Percentiles rank a stretch among this genome's conserved stretches.
These are phyloP conservation scores for Eucalyptus cloeziana DNA, from an alignment of 345 rosid genomes.

Conservation along the genomic window DNA sequence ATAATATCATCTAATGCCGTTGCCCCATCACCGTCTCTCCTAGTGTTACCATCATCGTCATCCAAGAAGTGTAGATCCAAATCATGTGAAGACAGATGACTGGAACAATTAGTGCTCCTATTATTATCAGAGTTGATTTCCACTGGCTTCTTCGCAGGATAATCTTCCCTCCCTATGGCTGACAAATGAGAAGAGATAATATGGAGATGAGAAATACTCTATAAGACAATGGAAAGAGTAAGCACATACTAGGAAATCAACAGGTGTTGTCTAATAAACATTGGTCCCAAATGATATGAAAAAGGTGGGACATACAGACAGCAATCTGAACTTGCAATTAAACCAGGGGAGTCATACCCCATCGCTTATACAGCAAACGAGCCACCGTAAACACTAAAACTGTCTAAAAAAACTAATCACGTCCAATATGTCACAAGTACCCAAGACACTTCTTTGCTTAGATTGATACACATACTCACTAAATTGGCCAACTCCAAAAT, in stretches of 20 bases:
- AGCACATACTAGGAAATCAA: neutral
- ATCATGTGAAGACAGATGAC: neutral
- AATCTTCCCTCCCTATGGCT: neutral
- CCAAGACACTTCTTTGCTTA: neutral
- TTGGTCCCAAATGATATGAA: neutral
- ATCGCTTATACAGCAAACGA: neutral
- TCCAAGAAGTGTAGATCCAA: neutral
- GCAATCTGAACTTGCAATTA: neutral
- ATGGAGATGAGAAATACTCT: neutral
- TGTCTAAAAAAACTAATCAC: neutral
- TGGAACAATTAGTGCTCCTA: neutral
- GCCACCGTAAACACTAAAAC: neutral
- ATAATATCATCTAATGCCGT: slow-evolving; percentile 1
- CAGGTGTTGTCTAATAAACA: neutral
- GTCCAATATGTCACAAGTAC: neutral
- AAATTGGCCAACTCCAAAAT: neutral
- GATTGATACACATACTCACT: neutral
- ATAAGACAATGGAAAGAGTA: neutral
- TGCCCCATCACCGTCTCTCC: neutral
- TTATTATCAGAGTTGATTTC: neutral
- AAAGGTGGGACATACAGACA: neutral
- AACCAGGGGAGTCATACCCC: neutral
- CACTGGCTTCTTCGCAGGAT: neutral
- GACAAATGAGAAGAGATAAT: neutral
- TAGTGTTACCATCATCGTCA: neutral